These are phyloP conservation scores for Penicillium longicatenatum DNA, from an alignment of 495 filamentous ascomycete genomes.

Conservation along the genomic window DNA sequence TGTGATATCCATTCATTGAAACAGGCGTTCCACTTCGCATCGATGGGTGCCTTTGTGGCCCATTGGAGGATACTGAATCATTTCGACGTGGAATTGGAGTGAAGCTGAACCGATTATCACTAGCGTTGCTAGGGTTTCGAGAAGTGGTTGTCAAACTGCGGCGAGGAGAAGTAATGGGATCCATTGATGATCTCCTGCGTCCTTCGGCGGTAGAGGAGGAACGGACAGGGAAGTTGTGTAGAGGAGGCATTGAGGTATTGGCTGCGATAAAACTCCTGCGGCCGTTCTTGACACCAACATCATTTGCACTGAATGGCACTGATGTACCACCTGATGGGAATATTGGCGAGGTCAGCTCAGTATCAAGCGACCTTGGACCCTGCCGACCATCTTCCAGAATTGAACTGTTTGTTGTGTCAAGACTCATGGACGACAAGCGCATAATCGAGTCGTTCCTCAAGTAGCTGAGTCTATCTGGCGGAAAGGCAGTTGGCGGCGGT, in stretches of 20 bases:
- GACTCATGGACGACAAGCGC: slow-evolving; percentile 46
- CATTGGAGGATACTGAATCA: slow-evolving; percentile 37
- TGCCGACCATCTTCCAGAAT: slow-evolving; percentile 45
- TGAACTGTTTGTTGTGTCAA: slow-evolving; percentile 52
- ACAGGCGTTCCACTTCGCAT: slow-evolving; percentile 19
- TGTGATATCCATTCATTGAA: slow-evolving; percentile 10
- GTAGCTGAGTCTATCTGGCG: slow-evolving; percentile 37
- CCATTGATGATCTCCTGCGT: slow-evolving; percentile 25
- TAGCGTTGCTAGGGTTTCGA: slow-evolving; percentile 29
- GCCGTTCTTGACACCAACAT: slow-evolving; percentile 43
- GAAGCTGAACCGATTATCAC: slow-evolving; percentile 25
- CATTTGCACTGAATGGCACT: slow-evolving; percentile 45
- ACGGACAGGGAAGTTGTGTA: slow-evolving; percentile 34
- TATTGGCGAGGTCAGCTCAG: slow-evolving; percentile 34
- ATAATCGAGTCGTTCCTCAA: slow-evolving; percentile 42
- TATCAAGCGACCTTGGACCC: slow-evolving; percentile 30
- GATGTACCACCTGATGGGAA: slow-evolving; percentile 42
- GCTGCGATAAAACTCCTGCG: slow-evolving; percentile 31
- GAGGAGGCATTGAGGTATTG: slow-evolving; percentile 27
- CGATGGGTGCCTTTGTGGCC: slow-evolving; percentile 26
- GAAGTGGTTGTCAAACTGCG: slow-evolving; percentile 41
- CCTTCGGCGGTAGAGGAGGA: slow-evolving; percentile 32
- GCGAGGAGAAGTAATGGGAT: slow-evolving; percentile 33
- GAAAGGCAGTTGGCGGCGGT: slow-evolving; percentile 42
- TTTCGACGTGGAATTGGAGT: slow-evolving; percentile 36